Base-by-base conservation (phyloP, 148 eudicot species). In the Fagopyrum esculentum region DNA sequence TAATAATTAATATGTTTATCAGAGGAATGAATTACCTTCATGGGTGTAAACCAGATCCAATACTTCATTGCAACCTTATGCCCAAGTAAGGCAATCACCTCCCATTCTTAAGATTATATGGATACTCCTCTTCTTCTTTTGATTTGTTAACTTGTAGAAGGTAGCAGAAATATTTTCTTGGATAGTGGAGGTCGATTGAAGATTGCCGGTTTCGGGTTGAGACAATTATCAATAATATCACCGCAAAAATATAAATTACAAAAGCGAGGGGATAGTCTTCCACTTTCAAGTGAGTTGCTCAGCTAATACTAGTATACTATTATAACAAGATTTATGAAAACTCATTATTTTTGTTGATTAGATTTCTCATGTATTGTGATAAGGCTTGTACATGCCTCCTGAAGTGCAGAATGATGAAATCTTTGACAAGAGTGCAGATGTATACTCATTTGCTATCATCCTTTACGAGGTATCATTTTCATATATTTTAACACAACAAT, bases 161-260 rank as follows among this genome's bases (percentile, higher is more conserved):
- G 98, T 95, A 97, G 90, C 98, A 95, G 98, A 92, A 95, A 95
- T 92, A 86, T 95, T 90, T 95, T 95, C 96, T 97, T 95, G 82
- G 98, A 92, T 82, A 77, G 85, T 83, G 93, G 93, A 77, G 93
- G 93, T 69, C 96, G 87, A 72, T 75, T 90, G 82, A 92, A 90
- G 82, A 80, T 95, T 66, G 92, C 94, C 76, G 98, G 97, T 79
- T 95, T 95, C 78, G 98, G 97, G 66, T 75, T 90, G 82, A 76
- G 86, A 71, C 88, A 82, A 75, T 81, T 95, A 83, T 89, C 93
- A 55, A 84, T 85, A 76, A 80, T 90, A 57, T 87, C 96, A 70
- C 82, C 93, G 43, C 87, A 90, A 71, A 95, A 89, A 81, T 90
- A 87, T 66, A 90, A 85, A 75, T 61, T 95, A 48, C 71, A 80